Conservation (phyloP, 345 rosid genomes). For the Citrus australasica region DNA sequence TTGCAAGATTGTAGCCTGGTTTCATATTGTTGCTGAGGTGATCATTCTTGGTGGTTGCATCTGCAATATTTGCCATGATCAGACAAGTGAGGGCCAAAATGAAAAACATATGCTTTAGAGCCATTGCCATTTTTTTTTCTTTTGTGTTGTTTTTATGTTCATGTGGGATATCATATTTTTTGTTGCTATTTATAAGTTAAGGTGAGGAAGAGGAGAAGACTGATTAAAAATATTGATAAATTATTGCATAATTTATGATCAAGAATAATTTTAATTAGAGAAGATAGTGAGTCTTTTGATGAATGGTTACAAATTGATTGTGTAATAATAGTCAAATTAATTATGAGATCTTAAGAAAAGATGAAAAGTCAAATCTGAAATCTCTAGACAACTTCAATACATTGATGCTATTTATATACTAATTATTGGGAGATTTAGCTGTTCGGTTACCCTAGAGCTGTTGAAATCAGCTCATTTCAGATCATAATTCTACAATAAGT, state of each 20-base stretch:
- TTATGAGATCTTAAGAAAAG: neutral
- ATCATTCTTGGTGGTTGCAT: constrained; percentile 14
- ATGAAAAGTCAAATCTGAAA: too few relatives aligned
- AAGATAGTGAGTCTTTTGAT: neutral
- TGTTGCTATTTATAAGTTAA: neutral
- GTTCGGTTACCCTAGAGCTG: too few relatives aligned
- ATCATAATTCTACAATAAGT: too few relatives aligned
- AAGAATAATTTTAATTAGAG: too few relatives aligned
- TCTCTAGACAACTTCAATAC: too few relatives aligned
- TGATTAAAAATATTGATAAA: too few relatives aligned
- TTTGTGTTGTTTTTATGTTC: neutral
- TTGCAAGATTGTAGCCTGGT: constrained; percentile 24
- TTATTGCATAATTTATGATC: too few relatives aligned
- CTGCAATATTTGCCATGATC: neutral
- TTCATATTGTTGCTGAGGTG: neutral
- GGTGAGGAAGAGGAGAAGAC: neutral
- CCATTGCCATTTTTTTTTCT: neutral
- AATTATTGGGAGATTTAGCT: too few relatives aligned
- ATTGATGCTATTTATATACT: too few relatives aligned
- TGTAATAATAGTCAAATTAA: neutral
- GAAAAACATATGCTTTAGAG: constrained; percentile 4
- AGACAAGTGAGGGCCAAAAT: constrained; percentile 19
- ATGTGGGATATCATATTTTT: neutral
- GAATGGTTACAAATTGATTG: neutral
- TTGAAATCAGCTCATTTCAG: too few relatives aligned